These are phyloP conservation scores for Zymoseptoria tritici DNA, from an alignment of 2,329 filamentous ascomycete genomes.

Conservation along the genomic window DNA sequence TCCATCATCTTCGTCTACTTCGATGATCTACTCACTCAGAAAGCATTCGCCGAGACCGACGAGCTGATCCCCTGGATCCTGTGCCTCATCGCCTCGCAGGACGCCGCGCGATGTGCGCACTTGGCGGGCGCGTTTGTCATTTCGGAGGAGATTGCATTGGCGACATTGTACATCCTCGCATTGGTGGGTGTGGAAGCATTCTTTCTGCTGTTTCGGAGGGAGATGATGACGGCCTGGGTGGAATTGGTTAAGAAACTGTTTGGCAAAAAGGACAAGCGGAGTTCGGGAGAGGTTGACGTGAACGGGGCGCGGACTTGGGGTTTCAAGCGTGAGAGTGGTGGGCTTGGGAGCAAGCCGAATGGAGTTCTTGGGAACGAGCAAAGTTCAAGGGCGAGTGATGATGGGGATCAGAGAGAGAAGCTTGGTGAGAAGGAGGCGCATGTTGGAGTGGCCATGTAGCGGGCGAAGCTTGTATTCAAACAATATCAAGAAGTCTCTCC, in stretches of 20 bases:
- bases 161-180: conserved; percentile 18
- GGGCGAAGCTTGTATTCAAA: neutral
- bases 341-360: neutral
- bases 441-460: neutral
- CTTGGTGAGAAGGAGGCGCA: neutral
- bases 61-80: conserved; percentile 21
- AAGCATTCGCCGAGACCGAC: conserved; percentile 17
- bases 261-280: conserved; percentile 6
- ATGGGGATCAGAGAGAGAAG: neutral
- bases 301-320: neutral
- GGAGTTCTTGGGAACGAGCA: neutral
- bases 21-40: conserved; percentile 13
- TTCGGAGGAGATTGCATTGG: conserved; percentile 14
- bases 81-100: conserved; percentile 18
- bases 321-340: neutral
- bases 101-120: conserved; percentile 14
- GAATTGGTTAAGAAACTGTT: conserved; percentile 6
- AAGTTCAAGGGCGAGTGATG: neutral
- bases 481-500: neutral
- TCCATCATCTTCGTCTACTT: conserved; percentile 22
- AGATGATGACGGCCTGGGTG: conserved; percentile 18
- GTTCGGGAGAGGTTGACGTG: neutral
- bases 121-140: conserved; percentile 16
- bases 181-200: conserved; percentile 22
- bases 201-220: conserved; percentile 16